Evolutionary conservation across 176 grass and related monocot genomes (phyloP).

Genomic region (Bromus sterilis): DNA sequence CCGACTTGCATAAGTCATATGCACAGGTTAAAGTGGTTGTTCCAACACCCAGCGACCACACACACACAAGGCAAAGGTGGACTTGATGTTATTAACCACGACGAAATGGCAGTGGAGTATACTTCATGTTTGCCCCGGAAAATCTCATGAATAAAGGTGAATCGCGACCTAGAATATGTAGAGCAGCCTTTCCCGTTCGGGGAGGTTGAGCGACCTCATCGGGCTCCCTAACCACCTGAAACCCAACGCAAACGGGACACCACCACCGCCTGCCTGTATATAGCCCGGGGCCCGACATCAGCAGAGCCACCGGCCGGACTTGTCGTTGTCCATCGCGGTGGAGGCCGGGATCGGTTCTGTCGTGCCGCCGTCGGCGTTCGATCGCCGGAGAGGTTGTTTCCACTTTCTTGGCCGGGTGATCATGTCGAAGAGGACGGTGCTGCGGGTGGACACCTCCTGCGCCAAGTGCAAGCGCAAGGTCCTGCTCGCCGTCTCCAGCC

Average conservation of each 20-base stretch:
- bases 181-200: background rate
- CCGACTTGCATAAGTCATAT: background rate
- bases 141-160: background rate
- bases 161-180: background rate
- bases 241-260: background rate
- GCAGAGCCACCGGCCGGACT: background rate
- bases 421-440: slow-evolving; percentile 56
- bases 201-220: slow-evolving; percentile 27
- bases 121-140: no score
- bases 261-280: background rate
- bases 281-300: background rate
- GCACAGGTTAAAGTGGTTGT: slow-evolving; percentile 27
- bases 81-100: background rate
- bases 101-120: background rate
- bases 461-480: slow-evolving; percentile 69
- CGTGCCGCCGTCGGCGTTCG: no score
- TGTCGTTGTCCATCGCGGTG: background rate
- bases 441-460: slow-evolving; percentile 50
- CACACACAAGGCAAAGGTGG: background rate
- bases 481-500: slow-evolving; percentile 48
- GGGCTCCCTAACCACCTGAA: slow-evolving; percentile 23
- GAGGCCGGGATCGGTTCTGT: background rate
- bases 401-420: no score
- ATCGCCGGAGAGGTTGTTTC: background rate
- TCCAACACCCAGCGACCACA: slow-evolving; percentile 15